A percentile compares a stretch with the other conserved stretches of the same genome.
Conservation (phyloP, 1,139 yeast genomes). For the Yarrowia galli region DNA sequence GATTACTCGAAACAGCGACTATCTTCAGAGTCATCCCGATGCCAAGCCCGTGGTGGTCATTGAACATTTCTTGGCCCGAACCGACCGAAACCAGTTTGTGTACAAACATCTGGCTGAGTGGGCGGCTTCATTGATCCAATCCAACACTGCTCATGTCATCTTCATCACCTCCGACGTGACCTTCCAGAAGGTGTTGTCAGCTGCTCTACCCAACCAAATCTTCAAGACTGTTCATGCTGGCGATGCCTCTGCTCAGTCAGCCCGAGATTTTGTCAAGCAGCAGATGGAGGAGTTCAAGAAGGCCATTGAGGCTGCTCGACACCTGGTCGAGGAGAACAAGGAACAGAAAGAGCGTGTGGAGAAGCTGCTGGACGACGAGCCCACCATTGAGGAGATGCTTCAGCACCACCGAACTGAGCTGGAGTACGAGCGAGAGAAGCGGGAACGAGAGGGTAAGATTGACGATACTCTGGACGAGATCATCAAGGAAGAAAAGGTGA, state of each 20-base stretch:
- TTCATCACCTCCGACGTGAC: constrained; percentile 87
- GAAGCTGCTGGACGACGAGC: background rate
- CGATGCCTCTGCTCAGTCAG: constrained; percentile 79
- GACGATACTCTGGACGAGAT: constrained; percentile 43
- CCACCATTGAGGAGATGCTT: constrained; percentile 8
- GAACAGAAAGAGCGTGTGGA: constrained; percentile 26
- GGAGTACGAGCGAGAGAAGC: constrained; percentile 25
- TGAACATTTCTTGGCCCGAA: constrained; percentile 67
- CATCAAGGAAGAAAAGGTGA: constrained; percentile 34
- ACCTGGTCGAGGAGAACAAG: constrained; percentile 25
- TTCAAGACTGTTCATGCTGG: constrained; percentile 76
- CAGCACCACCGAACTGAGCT: background rate
- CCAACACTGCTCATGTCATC: constrained; percentile 88
- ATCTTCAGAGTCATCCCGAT: constrained; percentile 84
- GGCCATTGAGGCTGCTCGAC: constrained; percentile 24
- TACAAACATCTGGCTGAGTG: constrained; percentile 84
- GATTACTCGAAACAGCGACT: constrained; percentile 67
- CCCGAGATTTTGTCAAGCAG: constrained; percentile 71
- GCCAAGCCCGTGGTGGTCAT: constrained; percentile 86
- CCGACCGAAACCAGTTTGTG: constrained; percentile 67
- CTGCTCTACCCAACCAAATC: constrained; percentile 80
- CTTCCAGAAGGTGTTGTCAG: constrained; percentile 68
- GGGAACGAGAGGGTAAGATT: constrained; percentile 40
- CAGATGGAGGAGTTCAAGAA: constrained; percentile 54
- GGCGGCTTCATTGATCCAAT: constrained; percentile 78